These are phyloP conservation scores for Podila minutissima DNA, from an alignment of 192 early-diverging fungal genomes.

Conservation along the genomic window DNA sequence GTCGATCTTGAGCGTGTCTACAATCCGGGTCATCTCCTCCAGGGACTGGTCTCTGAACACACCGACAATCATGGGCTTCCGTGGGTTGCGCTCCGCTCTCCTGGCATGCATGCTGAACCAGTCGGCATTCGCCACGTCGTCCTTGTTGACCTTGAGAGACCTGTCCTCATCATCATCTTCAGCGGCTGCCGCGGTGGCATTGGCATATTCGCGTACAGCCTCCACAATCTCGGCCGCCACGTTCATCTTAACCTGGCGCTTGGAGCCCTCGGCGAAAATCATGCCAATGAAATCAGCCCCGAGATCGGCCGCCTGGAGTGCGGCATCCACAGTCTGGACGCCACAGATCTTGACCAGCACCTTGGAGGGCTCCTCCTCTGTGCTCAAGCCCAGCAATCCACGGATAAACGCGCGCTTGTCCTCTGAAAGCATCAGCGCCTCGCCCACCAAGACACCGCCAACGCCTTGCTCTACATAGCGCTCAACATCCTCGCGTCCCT, in stretches of 20 bases:
- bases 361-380: conserved; percentile 27
- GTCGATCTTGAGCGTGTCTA: conserved; percentile 77
- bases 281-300: conserved; percentile 95
- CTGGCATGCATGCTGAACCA: conserved; percentile 61
- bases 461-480: conserved; percentile 83
- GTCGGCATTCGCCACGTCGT: conserved; percentile 43
- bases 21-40: conserved; percentile 77
- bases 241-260: conserved; percentile 76
- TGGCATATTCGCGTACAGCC: conserved; percentile 62
- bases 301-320: conserved; percentile 73
- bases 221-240: conserved; percentile 77
- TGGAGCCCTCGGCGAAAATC: conserved; percentile 88
- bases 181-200: conserved; percentile 27
- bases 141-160: neutral
- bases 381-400: conserved; percentile 64
- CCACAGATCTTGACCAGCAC: conserved; percentile 94
- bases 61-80: conserved; percentile 88
- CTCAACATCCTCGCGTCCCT: conserved; percentile 82
- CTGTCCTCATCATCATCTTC: neutral
- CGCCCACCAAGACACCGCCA: conserved; percentile 89
- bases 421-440: conserved; percentile 89
- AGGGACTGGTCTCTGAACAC: conserved; percentile 91
- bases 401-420: conserved; percentile 82
- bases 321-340: conserved; percentile 83
- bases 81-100: conserved; percentile 49